phyloP scores from a whole-genome alignment of 768 basidiomycete species.

The Amylocystis lapponica region DNA sequence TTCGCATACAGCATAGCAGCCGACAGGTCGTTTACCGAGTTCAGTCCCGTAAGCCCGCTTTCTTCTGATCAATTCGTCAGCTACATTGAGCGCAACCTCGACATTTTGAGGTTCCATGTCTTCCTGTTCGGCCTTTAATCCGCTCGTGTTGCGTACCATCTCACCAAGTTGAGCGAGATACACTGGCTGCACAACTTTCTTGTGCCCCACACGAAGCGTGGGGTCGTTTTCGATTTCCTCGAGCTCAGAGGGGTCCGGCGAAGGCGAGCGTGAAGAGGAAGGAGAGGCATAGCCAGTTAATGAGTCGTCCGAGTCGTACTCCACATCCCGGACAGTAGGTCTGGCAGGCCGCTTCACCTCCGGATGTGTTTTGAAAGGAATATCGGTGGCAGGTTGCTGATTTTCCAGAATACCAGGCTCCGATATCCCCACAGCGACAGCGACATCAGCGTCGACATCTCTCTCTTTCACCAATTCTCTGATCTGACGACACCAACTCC shows the following conservation, averaged over 20 bases:
- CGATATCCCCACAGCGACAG: too few species aligned
- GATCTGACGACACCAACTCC: conserved; percentile 57
- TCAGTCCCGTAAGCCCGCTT: conserved; percentile 86
- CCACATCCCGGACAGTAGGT: conserved; percentile 21
- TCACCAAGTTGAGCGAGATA: conserved; percentile 83
- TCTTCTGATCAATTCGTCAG: conserved; percentile 77
- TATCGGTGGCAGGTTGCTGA: too few species aligned
- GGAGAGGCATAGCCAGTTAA: conserved; percentile 70
- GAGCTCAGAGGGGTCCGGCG: conserved; percentile 77
- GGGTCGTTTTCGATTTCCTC: conserved; percentile 85
- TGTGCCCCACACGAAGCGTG: conserved; percentile 60
- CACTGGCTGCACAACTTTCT: conserved; percentile 76
- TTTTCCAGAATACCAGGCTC: too few species aligned
- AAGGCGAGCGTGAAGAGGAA: conserved; percentile 62
- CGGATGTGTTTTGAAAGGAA: background rate
- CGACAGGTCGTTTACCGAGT: conserved; percentile 47
- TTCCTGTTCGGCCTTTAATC: conserved; percentile 44
- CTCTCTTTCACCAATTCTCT: conserved; percentile 44
- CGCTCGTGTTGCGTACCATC: conserved; percentile 61
- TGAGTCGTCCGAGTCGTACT: conserved; percentile 79
- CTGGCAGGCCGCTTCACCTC: conserved; percentile 14
- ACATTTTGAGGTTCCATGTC: conserved; percentile 67
- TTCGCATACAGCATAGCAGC: background rate
- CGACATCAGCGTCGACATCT: conserved; percentile 43
- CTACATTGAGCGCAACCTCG: conserved; percentile 74